Evolutionary conservation across 371 early-diverging fungal species (phyloP).

Genomic region (Mortierella sp.): DNA sequence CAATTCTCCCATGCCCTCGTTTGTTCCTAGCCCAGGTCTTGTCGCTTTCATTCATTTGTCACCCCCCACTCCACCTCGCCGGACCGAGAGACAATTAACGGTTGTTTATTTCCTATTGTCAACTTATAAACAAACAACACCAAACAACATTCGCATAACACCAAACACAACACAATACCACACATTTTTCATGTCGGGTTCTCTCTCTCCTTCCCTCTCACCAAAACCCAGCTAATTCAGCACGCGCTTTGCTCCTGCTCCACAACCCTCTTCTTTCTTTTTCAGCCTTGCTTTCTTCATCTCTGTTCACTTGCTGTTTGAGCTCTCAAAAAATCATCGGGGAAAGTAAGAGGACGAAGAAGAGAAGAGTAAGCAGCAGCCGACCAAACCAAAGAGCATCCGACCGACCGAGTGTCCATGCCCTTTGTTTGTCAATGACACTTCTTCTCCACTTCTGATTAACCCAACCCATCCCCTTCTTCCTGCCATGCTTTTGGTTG

Average conservation of each 20-base stretch:
- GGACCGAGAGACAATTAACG: background rate
- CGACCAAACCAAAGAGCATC: background rate
- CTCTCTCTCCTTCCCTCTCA: background rate
- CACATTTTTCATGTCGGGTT: background rate
- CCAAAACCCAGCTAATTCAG: conserved; percentile 12
- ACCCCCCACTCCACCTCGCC: background rate
- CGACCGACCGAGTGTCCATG: background rate
- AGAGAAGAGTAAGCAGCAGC: background rate
- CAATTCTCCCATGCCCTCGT: too few species aligned
- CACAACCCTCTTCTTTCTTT: background rate
- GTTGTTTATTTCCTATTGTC: background rate
- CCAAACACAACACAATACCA: background rate
- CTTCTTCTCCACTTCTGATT: background rate
- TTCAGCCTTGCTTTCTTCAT: too few species aligned
- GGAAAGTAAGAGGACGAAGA: background rate
- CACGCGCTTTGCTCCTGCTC: background rate
- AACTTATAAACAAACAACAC: background rate
- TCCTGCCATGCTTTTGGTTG: background rate
- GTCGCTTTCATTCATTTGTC: background rate
- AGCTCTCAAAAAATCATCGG: conserved; percentile 17
- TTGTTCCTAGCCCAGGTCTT: too few species aligned
- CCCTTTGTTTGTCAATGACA: background rate
- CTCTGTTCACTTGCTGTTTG: background rate
- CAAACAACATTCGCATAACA: background rate
- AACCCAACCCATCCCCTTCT: background rate